Base-by-base conservation (phyloP, 225 moss, liverwort and hornwort genomes). In the Asterella californica region DNA sequence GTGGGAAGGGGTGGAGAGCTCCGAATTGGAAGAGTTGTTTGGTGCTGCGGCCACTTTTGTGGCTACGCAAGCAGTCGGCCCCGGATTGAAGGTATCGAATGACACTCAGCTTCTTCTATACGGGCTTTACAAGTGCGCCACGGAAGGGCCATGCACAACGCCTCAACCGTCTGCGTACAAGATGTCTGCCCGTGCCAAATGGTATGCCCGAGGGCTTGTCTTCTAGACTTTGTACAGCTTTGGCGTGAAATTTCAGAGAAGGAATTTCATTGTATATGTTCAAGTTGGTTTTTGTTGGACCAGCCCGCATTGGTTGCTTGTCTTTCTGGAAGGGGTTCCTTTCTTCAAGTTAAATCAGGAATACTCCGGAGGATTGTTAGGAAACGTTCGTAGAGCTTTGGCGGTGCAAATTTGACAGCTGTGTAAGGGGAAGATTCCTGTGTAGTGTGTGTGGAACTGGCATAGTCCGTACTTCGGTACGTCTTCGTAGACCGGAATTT, bases 1-100 rank as follows among this genome's bases (percentile, higher is more conserved):
- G 57, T 99, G 99, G 99, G 99, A 99, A 87, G 95, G 99, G 66
- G 93, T 99, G 48, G 99, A 99, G 87, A 95, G 92, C 80, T 89
- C 99, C 42, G 99, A 99, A 88, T 84, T 95, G 60, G 99, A 99
- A 82, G 95, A 95, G 70, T 84, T 87, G 64, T 99, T 99, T 68
- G 93, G 91, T 81, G 92, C 99, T 71, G 99, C 93, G 63, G 92
- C 99, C 29, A 90, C 92, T 11, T 95, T 92, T 82, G 93, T 94
- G 73, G 90, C 93, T 36, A 90, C 95, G 57, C 91, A 90, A 88
- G 91, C 95, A 54, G 88, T 84, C 52, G 80, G 91, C 46, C 88
- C 91, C 72, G 95, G 95, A 77, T 86, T 95, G 81, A 95, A 92
- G 86, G 87, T 92, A 67, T 89, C 99, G 34, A 95, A 87, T 84